A percentile compares a stretch with the other conserved stretches of the same genome.
phyloP scores from a whole-genome alignment of 2,329 filamentous ascomycete genomes.

The Rhynchosporium graminicola region DNA sequence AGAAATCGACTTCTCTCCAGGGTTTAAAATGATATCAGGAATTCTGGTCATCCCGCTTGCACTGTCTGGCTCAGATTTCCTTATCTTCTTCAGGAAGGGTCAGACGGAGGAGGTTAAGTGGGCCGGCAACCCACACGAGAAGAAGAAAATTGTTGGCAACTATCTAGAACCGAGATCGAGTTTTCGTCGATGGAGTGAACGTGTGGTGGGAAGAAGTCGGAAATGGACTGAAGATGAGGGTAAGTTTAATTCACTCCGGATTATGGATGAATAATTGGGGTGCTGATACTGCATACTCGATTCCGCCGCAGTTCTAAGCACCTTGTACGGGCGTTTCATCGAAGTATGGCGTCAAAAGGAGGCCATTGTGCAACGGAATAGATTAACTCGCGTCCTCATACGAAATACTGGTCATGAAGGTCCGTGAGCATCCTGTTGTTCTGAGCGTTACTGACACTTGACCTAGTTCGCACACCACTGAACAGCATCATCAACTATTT shows the following conservation, averaged over 20 bases:
- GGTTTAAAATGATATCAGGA: conserved; percentile 22
- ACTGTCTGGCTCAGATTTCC: conserved; percentile 27
- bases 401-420: conserved; percentile 80
- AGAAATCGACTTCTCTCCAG: conserved; percentile 21
- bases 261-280: too few relatives aligned
- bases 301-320: conserved; percentile 29
- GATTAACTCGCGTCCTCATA: conserved; percentile 29
- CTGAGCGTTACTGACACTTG: conserved; percentile 3
- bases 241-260: not conserved
- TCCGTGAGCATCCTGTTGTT: not conserved
- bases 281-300: conserved; percentile 25
- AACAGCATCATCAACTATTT: conserved; percentile 94
- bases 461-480: conserved; percentile 65
- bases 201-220: conserved; percentile 29
- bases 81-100: conserved; percentile 31
- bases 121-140: conserved; percentile 33
- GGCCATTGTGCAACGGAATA: conserved; percentile 29
- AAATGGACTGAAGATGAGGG: conserved; percentile 34
- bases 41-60: conserved; percentile 31
- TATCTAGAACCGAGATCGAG: conserved; percentile 31
- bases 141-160: conserved; percentile 19
- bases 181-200: conserved; percentile 31
- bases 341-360: conserved; percentile 33
- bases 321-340: conserved; percentile 31
- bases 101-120: conserved; percentile 31